These are phyloP conservation scores for Lumnitzera littorea DNA, from an alignment of 345 rosid genomes.

Conservation along the genomic window DNA sequence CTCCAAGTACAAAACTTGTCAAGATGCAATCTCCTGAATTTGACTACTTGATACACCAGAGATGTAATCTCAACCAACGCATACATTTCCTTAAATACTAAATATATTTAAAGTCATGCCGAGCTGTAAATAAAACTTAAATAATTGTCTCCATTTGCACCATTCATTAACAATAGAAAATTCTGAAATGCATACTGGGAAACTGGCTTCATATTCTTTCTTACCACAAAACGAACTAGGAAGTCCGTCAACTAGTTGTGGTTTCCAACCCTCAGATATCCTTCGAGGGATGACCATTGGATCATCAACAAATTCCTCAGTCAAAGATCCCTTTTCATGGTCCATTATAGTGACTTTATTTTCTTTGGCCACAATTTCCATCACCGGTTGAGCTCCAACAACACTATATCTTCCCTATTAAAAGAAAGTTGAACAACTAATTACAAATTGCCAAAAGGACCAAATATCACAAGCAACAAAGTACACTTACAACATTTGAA, in stretches of 20 bases:
- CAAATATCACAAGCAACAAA: neutral
- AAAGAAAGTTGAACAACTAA: slow-evolving; percentile 11
- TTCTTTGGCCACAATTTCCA: slow-evolving; percentile 75
- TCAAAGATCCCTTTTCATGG: slow-evolving; percentile 41
- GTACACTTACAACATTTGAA: slow-evolving; percentile 51
- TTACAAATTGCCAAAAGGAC: neutral
- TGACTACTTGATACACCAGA: no score
- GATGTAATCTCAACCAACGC: no score
- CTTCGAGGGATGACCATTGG: slow-evolving; percentile 63
- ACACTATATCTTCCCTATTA: slow-evolving; percentile 70
- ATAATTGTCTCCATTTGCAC: no score
- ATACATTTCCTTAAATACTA: no score
- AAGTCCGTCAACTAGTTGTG: slow-evolving; percentile 57
- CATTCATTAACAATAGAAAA: no score
- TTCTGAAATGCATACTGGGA: no score
- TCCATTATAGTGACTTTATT: slow-evolving; percentile 67
- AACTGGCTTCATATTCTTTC: neutral
- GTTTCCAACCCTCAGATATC: slow-evolving; percentile 74
- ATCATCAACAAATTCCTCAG: slow-evolving; percentile 65
- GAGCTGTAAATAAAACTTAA: no score
- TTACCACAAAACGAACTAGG: slow-evolving; percentile 87
- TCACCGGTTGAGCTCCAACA: slow-evolving; percentile 73
- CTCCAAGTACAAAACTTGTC: no score
- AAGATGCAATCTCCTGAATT: no score
- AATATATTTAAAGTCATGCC: no score